Evolutionary conservation across 169 alveolate genomes (phyloP).

Genomic region (Plasmodium gonderi): DNA sequence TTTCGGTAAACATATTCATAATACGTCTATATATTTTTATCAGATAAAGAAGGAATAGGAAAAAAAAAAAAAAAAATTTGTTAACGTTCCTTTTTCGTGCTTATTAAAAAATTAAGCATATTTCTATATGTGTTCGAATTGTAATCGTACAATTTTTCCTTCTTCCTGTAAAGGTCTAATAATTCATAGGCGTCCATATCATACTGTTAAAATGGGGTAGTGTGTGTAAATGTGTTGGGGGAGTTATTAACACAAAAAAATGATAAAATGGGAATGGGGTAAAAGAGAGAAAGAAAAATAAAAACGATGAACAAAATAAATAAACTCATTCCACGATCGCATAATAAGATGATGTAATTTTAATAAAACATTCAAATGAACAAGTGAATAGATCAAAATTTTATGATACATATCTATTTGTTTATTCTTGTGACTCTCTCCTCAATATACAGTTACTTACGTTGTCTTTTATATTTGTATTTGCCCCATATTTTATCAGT

Average conservation of each 20-base stretch:
- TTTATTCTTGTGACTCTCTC: too few species aligned
- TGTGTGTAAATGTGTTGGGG: too few species aligned
- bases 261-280: not conserved
- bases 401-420: too few species aligned
- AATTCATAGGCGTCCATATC: slow-evolving; percentile 57
- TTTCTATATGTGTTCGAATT: slow-evolving; percentile 25
- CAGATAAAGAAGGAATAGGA: not conserved
- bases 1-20: not conserved
- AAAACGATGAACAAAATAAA: not conserved
- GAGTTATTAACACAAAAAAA: too few species aligned
- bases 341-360: not conserved
- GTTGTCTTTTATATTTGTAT: slow-evolving; percentile 38
- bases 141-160: slow-evolving; percentile 60
- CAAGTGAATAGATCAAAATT: not conserved
- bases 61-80: not conserved
- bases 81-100: slow-evolving; percentile 1
- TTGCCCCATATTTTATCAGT: slow-evolving; percentile 58
- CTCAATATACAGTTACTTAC: too few species aligned
- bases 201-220: slow-evolving; percentile 20
- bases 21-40: not conserved
- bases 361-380: not conserved
- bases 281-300: not conserved
- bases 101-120: slow-evolving; percentile 42
- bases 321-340: not conserved
- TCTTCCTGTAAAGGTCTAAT: slow-evolving; percentile 41